These are phyloP conservation scores for Lentinula lateritia DNA, from an alignment of 768 basidiomycete species.

Conservation along the genomic window DNA sequence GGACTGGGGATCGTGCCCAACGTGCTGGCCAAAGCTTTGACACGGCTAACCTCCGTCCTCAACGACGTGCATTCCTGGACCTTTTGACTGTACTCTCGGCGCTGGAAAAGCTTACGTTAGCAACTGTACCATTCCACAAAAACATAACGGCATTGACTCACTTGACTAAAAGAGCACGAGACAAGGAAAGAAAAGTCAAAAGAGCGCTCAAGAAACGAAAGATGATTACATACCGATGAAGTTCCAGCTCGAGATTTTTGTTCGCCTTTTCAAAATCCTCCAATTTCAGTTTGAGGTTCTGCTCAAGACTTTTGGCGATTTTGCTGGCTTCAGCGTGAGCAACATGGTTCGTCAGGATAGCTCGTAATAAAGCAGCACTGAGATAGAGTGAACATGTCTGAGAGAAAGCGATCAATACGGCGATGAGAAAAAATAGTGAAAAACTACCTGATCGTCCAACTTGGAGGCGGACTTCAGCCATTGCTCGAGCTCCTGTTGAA, in stretches of 20 bases:
- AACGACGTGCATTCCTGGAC: constrained; percentile 67
- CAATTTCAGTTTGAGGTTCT: constrained; percentile 55
- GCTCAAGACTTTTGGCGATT: constrained; percentile 57
- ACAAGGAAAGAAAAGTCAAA: constrained; percentile 11
- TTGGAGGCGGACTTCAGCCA: constrained; percentile 64
- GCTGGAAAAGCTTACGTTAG: constrained; percentile 31
- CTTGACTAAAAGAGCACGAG: constrained; percentile 43
- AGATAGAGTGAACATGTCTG: constrained; percentile 67
- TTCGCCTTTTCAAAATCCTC: constrained; percentile 58
- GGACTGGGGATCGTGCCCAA: constrained; percentile 20
- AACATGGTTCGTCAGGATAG: constrained; percentile 77
- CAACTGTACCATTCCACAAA: constrained; percentile 4
- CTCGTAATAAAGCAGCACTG: constrained; percentile 73
- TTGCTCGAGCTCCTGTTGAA: constrained; percentile 75
- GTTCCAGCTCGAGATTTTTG: constrained; percentile 60
- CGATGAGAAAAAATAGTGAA: constrained; percentile 2
- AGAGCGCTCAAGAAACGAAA: constrained; percentile 7
- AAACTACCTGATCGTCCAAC: constrained; percentile 54
- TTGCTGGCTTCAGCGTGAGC: constrained; percentile 77
- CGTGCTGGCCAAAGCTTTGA: constrained; percentile 42
- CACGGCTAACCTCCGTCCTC: constrained; percentile 58
- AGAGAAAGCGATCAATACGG: constrained; percentile 5
- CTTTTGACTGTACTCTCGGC: constrained; percentile 58
- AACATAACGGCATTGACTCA: constrained; percentile 31
- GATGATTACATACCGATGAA: constrained; percentile 53